Base-by-base conservation (phyloP, 768 basidiomycete species). In the Boletus pseudopeckii region DNA sequence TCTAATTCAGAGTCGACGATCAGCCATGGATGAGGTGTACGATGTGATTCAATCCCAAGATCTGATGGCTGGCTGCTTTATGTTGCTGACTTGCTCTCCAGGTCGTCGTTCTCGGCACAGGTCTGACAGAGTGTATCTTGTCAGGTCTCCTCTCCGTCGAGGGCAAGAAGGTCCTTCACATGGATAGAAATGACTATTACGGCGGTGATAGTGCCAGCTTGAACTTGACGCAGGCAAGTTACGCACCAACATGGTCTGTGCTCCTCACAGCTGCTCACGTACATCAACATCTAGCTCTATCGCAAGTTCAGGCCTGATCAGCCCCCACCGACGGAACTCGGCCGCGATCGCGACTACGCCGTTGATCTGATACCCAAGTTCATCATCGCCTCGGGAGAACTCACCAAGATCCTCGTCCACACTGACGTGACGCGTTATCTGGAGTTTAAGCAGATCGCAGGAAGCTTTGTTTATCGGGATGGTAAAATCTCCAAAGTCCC, bases 391-490 rank as follows among this genome's bases (percentile, higher is more conserved):
- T 93, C 92, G 11, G 97, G 97, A 51, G 95, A 98, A 72, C 86
- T 99, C 67, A 97, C 95, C 49, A 89, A 88, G 74, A 98, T 99
- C 73, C 88, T 99, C 58, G 94, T 99, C 39, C 95, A 98, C 77
- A 98, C 97, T 59, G 94, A 99, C 69, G 97, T 99, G 57, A 95
- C 91, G 39, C 88, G 94, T 56, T 99, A 99, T 74, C 87, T 99
- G 66, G 97, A 98, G 70, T 99, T 99, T 81, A 99, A 98, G 79
- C 96, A 98, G 76, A 98, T 99, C 73, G 93, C 97, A 0, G 97
- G 96, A 50, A 94, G 91, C 69, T 99, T 88, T 73, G 97, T 99
- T 54, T 98, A 94, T 71, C 87, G 96, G 50, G 96, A 98, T 71
- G 93, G 94, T 47, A 90, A 74, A 75, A 97, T 99, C 74, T 92